phyloP scores from a whole-genome alignment of 1,284 basidiomycete species.

The Boletellus sp. region DNA sequence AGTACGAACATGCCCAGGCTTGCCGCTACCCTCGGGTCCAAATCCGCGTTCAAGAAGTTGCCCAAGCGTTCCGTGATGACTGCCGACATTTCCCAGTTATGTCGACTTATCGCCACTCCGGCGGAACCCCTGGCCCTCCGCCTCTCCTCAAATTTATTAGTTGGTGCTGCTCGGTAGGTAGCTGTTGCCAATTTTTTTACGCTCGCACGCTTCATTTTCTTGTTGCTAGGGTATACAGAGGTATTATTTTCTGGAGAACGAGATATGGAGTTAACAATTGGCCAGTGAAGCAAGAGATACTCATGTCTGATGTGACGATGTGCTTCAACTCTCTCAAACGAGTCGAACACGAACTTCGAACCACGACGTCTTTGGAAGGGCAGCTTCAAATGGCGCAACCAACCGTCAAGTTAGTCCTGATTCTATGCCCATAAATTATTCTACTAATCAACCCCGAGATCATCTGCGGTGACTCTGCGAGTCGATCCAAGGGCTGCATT shows the following conservation, averaged over 20 bases:
- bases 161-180: constrained; percentile 78
- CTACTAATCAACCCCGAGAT: constrained; percentile 35
- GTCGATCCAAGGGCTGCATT: constrained; percentile 51
- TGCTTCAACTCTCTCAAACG: constrained; percentile 74
- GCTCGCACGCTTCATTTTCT: constrained; percentile 26
- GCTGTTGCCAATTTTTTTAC: neutral
- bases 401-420: constrained; percentile 49
- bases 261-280: neutral
- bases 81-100: constrained; percentile 77
- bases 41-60: constrained; percentile 78
- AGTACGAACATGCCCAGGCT: constrained; percentile 65
- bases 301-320: constrained; percentile 73
- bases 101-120: constrained; percentile 74
- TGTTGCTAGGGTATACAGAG: constrained; percentile 63
- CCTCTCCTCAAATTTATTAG: constrained; percentile 81
- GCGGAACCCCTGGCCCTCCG: constrained; percentile 82
- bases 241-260: constrained; percentile 32
- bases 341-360: constrained; percentile 60
- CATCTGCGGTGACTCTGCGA: constrained; percentile 56
- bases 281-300: constrained; percentile 80
- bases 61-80: constrained; percentile 75
- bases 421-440: neutral
- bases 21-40: constrained; percentile 82
- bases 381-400: constrained; percentile 69
- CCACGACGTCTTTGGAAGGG: constrained; percentile 39